A percentile compares a stretch with the other conserved stretches of the same genome.
phyloP scores from a whole-genome alignment of 768 basidiomycete genomes.

The Lactarius quietus region DNA sequence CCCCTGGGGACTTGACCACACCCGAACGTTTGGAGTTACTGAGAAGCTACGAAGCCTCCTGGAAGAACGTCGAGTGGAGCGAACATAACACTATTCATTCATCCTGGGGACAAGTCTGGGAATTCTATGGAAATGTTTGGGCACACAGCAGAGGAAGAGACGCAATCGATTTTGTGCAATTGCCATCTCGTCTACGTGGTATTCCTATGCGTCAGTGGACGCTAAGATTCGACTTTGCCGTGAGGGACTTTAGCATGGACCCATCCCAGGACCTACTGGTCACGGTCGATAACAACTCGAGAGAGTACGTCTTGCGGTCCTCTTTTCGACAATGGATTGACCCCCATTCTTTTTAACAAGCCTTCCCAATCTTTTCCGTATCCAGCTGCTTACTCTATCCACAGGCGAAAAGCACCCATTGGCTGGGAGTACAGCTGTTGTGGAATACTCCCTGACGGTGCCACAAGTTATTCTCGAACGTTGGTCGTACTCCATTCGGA shows the following conservation, averaged over 20 bases:
- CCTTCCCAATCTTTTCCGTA: background rate
- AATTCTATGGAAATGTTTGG: conserved; percentile 25
- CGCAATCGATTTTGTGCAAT: conserved; percentile 13
- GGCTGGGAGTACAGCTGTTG: background rate
- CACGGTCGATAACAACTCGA: conserved; percentile 22
- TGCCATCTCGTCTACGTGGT: conserved; percentile 23
- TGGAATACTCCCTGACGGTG: conserved; percentile 17
- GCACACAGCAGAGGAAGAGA: conserved; percentile 10
- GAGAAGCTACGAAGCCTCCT: conserved; percentile 11
- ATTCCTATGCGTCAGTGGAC: conserved; percentile 23
- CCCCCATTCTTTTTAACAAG: conserved; percentile 2
- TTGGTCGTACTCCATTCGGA: conserved; percentile 21
- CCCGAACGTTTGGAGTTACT: conserved; percentile 16
- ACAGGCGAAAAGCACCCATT: conserved; percentile 16
- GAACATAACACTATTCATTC: background rate
- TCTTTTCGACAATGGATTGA: background rate
- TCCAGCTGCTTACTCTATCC: conserved; percentile 13
- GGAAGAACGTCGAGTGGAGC: conserved; percentile 21
- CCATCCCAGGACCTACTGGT: conserved; percentile 25
- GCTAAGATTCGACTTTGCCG: conserved; percentile 4
- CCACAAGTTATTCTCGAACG: background rate
- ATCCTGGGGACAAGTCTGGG: conserved; percentile 12
- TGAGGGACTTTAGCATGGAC: conserved; percentile 25
- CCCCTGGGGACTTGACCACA: background rate
- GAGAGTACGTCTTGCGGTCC: conserved; percentile 30